Evolutionary conservation across 108 stramenopile genomes (phyloP).

Genomic region (Conticribra weissflogii): DNA sequence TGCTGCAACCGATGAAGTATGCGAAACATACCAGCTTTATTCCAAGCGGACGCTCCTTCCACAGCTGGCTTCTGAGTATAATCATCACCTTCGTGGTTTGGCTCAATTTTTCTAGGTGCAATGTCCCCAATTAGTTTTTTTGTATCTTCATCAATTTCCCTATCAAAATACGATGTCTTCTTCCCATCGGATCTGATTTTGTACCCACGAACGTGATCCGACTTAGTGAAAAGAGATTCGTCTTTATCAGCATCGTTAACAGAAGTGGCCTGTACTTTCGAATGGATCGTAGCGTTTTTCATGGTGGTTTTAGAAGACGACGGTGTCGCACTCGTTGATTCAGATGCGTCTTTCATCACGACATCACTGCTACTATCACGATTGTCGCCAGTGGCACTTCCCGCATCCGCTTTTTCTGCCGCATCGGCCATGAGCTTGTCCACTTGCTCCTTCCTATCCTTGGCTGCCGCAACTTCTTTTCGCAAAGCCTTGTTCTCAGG

Average conservation of each 20-base stretch:
- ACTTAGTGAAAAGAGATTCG: constrained; percentile 60
- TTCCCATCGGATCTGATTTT: constrained; percentile 93
- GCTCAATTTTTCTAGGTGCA: constrained; percentile 89
- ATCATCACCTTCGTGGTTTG: constrained; percentile 26
- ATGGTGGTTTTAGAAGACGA: constrained; percentile 13
- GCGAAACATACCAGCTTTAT: constrained; percentile 67
- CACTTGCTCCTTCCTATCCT: constrained; percentile 55
- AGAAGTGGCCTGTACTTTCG: constrained; percentile 2
- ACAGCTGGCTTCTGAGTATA: constrained; percentile 23
- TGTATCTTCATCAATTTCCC: constrained; percentile 93
- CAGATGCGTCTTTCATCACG: constrained; percentile 5
- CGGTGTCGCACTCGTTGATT: constrained; percentile 8
- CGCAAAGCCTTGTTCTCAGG: constrained; percentile 72
- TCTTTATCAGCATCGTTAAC: constrained; percentile 22
- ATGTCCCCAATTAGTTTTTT: constrained; percentile 93
- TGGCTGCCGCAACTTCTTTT: constrained; percentile 61
- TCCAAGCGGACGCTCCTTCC: constrained; percentile 76
- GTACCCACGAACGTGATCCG: constrained; percentile 92
- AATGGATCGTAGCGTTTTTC: constrained; percentile 1
- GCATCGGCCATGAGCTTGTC: constrained; percentile 17
- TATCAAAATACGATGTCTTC: constrained; percentile 95
- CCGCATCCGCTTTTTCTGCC: constrained; percentile 1
- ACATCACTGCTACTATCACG: constrained; percentile 35
- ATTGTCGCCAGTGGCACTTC: constrained; percentile 19
- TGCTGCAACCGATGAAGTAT: neutral